Evolutionary conservation across 129 eudicot genomes (phyloP).

Genomic region (Flaveria linearis): DNA sequence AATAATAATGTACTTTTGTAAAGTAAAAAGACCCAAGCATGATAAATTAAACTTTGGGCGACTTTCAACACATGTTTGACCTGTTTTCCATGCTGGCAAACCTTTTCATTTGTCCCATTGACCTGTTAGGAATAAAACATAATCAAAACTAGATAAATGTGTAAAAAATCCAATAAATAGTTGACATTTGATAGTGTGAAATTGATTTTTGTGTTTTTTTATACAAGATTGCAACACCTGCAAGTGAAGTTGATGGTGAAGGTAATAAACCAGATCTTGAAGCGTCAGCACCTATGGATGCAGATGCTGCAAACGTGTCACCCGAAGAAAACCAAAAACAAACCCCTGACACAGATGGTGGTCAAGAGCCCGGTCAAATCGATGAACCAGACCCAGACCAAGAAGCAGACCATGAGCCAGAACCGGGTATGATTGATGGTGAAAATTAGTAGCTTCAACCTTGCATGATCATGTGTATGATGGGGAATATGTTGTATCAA

Average conservation of each 20-base stretch:
- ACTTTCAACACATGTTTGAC: neutral
- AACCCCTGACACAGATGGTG: slow-evolving; percentile 63
- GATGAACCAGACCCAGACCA: slow-evolving; percentile 57
- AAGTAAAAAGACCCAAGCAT: neutral
- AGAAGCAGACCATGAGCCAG: slow-evolving; percentile 57
- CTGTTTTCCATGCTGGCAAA: neutral
- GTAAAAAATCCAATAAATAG: neutral
- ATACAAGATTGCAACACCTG: slow-evolving; percentile 56
- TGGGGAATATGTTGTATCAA: too few species aligned
- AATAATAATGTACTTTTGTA: neutral
- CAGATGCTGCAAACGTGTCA: slow-evolving; percentile 53
- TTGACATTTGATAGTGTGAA: neutral
- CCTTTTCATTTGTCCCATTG: neutral
- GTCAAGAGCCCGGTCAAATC: slow-evolving; percentile 71
- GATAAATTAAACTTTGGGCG: neutral
- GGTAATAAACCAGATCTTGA: slow-evolving; percentile 61
- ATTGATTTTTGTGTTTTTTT: neutral
- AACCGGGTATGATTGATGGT: slow-evolving; percentile 66
- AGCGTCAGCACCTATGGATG: slow-evolving; percentile 60
- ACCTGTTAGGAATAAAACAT: neutral
- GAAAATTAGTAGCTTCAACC: slow-evolving; percentile 30
- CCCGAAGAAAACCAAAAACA: slow-evolving; percentile 65
- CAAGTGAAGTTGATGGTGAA: slow-evolving; percentile 70
- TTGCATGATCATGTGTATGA: too few species aligned
- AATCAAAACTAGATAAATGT: neutral